Base-by-base conservation (phyloP, 352 stramenopile species). In the Thraustochytrium sp. region DNA sequence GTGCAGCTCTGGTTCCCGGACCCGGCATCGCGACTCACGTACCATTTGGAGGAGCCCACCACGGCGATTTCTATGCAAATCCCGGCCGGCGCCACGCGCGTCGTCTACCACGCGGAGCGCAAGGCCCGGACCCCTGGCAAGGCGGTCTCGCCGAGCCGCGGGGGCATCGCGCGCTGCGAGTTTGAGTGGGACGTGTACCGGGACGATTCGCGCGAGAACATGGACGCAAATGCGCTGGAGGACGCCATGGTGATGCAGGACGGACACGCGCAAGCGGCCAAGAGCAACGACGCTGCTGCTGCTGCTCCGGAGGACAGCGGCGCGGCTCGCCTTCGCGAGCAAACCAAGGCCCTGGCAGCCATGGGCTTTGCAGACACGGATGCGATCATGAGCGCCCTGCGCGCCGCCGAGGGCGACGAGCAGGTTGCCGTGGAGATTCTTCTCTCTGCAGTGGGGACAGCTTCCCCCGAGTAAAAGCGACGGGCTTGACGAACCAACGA, bases 381-480 rank as follows among this genome's bases (percentile, higher is more conserved):
- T 9, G 38, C 26, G 16, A 46, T 80, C 11, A 3, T 26, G 13
- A 34, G 13, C 29, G 68, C 68, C 11, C 68, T 80, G 21, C 5
- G 23, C 5, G 31, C 42, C 3, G 68, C 68, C 37, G 26, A 64
- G 18, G 68, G 68, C 23, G 36, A 80, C 51, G 68, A 80, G 68
- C 31, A 68, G 9, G 21, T 80, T 3, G 68, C 68, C 4, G 51
- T 80, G 8, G 68, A 80, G 34, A 53, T 80, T 23, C 37, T 80
- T 18, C 31, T 65, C 40, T n/a, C n/a, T n/a, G n/a, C n/a, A n/a
- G n/a, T n/a, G n/a, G n/a, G n/a, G n/a, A n/a, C n/a, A n/a, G n/a
- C n/a, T n/a, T n/a, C n/a, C n/a, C n/a, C n/a, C n/a, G n/a, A n/a
- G n/a, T n/a, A n/a, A n/a, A n/a, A n/a, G n/a, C n/a, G n/a, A n/a